phyloP scores from a whole-genome alignment of 2,329 filamentous ascomycete genomes.

The Fusarium coffeatum region DNA sequence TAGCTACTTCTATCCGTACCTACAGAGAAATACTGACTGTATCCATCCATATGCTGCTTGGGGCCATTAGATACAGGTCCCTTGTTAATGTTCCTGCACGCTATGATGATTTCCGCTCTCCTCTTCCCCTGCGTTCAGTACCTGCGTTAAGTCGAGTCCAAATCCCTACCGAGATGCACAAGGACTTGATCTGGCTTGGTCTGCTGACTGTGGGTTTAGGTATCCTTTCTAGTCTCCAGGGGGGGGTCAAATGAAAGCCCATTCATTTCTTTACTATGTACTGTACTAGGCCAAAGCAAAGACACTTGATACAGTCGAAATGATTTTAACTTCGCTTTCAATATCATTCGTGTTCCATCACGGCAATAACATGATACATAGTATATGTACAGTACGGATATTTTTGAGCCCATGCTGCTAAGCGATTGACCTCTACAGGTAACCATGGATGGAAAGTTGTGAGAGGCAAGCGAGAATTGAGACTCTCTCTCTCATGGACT shows the following conservation, averaged over 20 bases:
- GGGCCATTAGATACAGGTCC: conserved; percentile 1
- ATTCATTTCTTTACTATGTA: background rate
- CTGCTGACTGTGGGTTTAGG: conserved; percentile 31
- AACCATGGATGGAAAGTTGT: background rate
- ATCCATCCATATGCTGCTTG: background rate
- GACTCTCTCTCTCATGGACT: conserved; percentile 26
- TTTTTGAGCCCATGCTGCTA: background rate
- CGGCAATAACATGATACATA: background rate
- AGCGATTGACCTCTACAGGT: background rate
- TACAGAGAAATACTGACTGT: background rate
- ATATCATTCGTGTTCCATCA: background rate
- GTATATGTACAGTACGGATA: background rate
- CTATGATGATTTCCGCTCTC: conserved; percentile 40
- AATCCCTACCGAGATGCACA: conserved; percentile 18
- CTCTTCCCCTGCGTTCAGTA: conserved; percentile 31
- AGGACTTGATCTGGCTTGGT: conserved; percentile 2
- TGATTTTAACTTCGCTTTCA: background rate
- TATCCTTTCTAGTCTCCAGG: background rate
- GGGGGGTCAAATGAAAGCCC: background rate
- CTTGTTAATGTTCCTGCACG: conserved; percentile 35
- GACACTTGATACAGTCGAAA: background rate
- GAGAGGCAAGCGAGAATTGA: conserved; percentile 4
- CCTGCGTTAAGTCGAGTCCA: conserved; percentile 30
- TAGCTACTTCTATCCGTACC: background rate
- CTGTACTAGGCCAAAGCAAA: background rate